A percentile compares a stretch with the other conserved stretches of the same genome.
phyloP scores from a whole-genome alignment of 148 eudicot genomes.

The Vaccinium myrtillus region DNA sequence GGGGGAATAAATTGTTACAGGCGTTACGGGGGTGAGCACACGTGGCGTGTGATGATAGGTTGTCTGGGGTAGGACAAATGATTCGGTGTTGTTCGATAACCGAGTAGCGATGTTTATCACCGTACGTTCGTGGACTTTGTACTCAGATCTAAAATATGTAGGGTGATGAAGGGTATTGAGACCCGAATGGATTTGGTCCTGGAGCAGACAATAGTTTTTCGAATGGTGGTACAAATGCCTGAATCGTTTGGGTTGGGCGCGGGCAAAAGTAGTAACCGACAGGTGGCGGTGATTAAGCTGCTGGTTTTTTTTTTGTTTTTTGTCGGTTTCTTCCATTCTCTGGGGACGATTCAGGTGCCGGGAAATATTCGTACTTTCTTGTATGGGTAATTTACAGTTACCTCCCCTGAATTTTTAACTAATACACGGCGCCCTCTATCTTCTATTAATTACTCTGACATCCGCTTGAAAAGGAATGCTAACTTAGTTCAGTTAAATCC shows the following conservation, averaged over 20 bases:
- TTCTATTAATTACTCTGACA: no score
- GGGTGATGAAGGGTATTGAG: no score
- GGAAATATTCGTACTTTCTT: background rate
- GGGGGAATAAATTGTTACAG: background rate
- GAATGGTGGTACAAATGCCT: background rate
- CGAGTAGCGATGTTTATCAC: no score
- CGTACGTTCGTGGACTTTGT: no score
- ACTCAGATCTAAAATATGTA: no score
- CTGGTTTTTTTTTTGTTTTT: background rate
- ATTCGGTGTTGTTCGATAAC: no score
- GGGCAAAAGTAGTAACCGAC: constrained; percentile 19
- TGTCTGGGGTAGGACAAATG: background rate
- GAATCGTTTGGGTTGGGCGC: background rate
- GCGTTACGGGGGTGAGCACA: background rate
- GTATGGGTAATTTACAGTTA: background rate
- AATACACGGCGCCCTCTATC: no score
- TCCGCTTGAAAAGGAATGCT: no score
- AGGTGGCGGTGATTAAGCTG: constrained; percentile 6
- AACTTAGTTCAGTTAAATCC: no score
- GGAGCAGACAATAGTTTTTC: no score
- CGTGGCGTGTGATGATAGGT: background rate
- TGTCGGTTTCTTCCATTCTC: constrained; percentile 1
- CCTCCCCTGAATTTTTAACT: no score
- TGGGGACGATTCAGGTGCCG: constrained; percentile 14
- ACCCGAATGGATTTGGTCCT: no score